phyloP scores from a whole-genome alignment of 225 moss, liverwort and hornwort species.

The Pseudisothecium myosuroides region DNA sequence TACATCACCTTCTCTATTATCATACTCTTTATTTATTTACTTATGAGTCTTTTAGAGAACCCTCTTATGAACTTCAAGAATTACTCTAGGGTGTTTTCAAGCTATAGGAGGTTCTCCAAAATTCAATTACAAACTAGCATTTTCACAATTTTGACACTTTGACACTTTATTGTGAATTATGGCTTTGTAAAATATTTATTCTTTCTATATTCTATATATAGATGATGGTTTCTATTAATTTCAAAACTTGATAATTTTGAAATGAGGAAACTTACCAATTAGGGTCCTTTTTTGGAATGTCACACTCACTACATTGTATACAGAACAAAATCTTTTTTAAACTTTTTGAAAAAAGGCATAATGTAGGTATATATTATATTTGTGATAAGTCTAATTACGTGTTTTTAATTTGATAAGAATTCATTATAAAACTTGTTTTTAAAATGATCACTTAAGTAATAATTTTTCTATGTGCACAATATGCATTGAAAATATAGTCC shows the following conservation, averaged over 20 bases:
- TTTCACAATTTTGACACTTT: neutral
- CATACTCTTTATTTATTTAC: too few species aligned
- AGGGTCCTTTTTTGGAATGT: accelerated
- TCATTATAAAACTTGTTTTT: neutral
- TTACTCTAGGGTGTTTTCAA: neutral
- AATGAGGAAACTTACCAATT: neutral
- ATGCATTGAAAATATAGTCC: too few species aligned
- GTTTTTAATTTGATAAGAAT: neutral
- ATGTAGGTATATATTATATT: too few species aligned
- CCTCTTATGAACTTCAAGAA: neutral
- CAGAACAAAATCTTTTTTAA: neutral
- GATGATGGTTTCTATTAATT: neutral
- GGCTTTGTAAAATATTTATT: neutral
- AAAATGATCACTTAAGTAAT: neutral
- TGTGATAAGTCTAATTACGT: too few species aligned
- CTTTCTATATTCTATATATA: neutral
- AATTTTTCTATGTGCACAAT: too few species aligned
- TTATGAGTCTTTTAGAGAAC: too few species aligned
- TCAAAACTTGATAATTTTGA: neutral
- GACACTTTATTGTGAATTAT: neutral
- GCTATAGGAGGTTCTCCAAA: neutral
- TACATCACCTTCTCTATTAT: too few species aligned
- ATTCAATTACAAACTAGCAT: neutral
- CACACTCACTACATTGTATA: neutral
- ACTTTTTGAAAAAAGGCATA: too few species aligned